These are phyloP conservation scores for Daldinia sp. DNA, from an alignment of 2,329 filamentous ascomycete genomes.

Conservation along the genomic window DNA sequence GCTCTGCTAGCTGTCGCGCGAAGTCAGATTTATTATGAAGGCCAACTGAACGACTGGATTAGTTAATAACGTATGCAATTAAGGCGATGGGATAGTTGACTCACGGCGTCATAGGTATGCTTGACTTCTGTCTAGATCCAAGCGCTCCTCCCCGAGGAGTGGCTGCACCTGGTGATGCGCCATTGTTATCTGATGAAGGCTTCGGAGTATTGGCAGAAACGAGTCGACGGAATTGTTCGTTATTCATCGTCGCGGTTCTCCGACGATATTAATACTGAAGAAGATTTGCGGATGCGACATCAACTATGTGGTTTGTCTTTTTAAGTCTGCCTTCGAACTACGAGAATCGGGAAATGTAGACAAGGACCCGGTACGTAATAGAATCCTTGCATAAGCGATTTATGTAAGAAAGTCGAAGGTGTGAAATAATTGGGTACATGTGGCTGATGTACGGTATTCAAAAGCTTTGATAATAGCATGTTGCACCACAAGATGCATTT, in stretches of 20 bases:
- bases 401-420: not conserved
- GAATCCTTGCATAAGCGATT: not conserved
- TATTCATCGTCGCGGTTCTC: constrained; percentile 77
- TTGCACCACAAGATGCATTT: not conserved
- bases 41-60: constrained; percentile 72
- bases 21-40: constrained; percentile 74
- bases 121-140: constrained; percentile 82
- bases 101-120: constrained; percentile 94
- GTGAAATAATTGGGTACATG: not conserved
- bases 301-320: not conserved
- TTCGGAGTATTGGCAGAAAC: constrained; percentile 66
- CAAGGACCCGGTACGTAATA: not conserved
- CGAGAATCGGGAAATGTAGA: constrained; percentile 4
- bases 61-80: constrained; percentile 43
- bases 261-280: not conserved
- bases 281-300: not conserved
- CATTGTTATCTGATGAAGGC: constrained; percentile 58
- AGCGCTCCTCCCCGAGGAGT: constrained; percentile 63
- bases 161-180: constrained; percentile 54
- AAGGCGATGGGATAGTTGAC: constrained; percentile 50
- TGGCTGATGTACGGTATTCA: not conserved
- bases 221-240: constrained; percentile 90
- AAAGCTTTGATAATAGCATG: not conserved
- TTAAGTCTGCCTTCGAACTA: not conserved
- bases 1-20: constrained; percentile 84